Conservation (phyloP, 1,139 yeast species). For the Suhomyces bokatorum region DNA sequence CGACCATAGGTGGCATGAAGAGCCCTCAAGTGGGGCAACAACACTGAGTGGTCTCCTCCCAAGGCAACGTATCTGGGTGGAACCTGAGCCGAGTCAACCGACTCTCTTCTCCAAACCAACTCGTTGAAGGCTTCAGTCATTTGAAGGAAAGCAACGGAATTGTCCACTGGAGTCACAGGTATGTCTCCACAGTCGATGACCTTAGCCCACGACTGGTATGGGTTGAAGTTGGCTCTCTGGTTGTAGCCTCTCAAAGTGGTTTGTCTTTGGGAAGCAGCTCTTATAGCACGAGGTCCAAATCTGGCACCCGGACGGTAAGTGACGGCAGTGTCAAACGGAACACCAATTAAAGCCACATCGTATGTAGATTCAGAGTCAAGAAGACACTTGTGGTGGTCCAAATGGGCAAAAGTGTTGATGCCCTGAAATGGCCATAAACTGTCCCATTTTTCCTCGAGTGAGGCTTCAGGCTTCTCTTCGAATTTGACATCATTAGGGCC, state of each 20-base stretch:
- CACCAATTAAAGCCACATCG: slow-evolving; percentile 72
- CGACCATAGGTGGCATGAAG: slow-evolving; percentile 60
- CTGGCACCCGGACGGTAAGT: slow-evolving; percentile 77
- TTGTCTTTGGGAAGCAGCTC: slow-evolving; percentile 75
- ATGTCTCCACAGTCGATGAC: slow-evolving; percentile 80
- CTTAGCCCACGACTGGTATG: slow-evolving; percentile 67
- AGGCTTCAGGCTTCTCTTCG: slow-evolving; percentile 2
- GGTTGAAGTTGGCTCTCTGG: slow-evolving; percentile 62
- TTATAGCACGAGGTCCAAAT: slow-evolving; percentile 76
- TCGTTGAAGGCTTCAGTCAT: slow-evolving; percentile 71
- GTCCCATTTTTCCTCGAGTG: slow-evolving; percentile 59
- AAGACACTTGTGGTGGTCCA: slow-evolving; percentile 59
- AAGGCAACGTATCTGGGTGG: slow-evolving; percentile 68
- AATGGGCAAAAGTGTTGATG: slow-evolving; percentile 71
- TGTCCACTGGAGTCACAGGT: slow-evolving; percentile 79
- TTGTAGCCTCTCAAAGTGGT: slow-evolving; percentile 66
- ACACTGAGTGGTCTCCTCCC: slow-evolving; percentile 79
- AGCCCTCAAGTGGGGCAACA: slow-evolving; percentile 69
- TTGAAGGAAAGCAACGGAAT: slow-evolving; percentile 63
- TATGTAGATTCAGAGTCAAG: slow-evolving; percentile 45
- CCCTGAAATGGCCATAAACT: slow-evolving; percentile 70
- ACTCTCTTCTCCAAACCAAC: slow-evolving; percentile 38
- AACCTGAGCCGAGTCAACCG: slow-evolving; percentile 18
- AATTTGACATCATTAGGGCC: slow-evolving; percentile 6
- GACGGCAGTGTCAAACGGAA: slow-evolving; percentile 77